Evolutionary conservation across 495 filamentous ascomycete species (phyloP).

Genomic region (Tuber microsphaerosporum): DNA sequence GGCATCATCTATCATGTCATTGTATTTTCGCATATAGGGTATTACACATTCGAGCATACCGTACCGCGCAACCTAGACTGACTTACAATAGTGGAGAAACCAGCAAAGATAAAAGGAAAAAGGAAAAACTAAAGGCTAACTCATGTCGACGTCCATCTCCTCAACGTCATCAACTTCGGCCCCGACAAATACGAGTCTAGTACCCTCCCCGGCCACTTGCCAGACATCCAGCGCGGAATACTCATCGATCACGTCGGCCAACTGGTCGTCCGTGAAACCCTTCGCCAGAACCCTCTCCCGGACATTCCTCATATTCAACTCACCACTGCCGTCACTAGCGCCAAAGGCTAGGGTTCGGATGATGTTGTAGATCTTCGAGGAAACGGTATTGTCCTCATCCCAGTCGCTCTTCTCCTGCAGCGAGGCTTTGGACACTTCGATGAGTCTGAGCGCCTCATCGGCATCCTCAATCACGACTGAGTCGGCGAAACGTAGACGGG

Average conservation of each 20-base stretch:
- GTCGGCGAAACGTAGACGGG: conserved; percentile 77
- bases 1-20: background rate
- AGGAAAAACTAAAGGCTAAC: conserved; percentile 1
- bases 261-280: conserved; percentile 92
- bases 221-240: conserved; percentile 85
- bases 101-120: background rate
- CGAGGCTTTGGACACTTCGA: conserved; percentile 85
- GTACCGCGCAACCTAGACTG: background rate
- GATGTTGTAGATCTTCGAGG: conserved; percentile 86
- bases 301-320: conserved; percentile 78
- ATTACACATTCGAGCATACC: background rate
- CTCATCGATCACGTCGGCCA: conserved; percentile 76
- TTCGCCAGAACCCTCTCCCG: conserved; percentile 86
- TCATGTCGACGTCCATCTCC: conserved; percentile 51
- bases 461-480: conserved; percentile 84
- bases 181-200: conserved; percentile 69
- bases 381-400: conserved; percentile 66
- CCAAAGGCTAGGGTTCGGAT: conserved; percentile 77
- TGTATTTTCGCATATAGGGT: background rate
- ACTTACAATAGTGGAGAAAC: background rate
- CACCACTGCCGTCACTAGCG: conserved; percentile 55
- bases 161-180: conserved; percentile 44
- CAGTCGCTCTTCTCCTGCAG: conserved; percentile 61
- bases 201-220: conserved; percentile 85
- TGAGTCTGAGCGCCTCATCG: conserved; percentile 83